Conservation (phyloP, 768 basidiomycete genomes). For the Russula ochroleuca region DNA sequence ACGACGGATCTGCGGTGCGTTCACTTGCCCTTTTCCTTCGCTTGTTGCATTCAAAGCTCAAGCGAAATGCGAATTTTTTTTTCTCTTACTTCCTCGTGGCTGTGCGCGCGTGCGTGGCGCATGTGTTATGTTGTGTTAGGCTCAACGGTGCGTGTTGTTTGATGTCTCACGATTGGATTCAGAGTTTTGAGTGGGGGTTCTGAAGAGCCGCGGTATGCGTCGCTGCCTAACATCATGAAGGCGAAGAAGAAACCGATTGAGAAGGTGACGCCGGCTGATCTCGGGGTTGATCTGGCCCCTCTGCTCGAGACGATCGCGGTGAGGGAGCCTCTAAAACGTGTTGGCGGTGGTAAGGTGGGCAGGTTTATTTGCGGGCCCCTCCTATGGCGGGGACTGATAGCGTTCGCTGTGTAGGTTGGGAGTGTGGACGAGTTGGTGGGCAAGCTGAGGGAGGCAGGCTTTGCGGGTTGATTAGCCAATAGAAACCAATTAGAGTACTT, state of each 20-base stretch:
- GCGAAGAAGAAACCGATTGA: slow-evolving; percentile 99
- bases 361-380: not conserved
- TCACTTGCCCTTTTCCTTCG: not conserved
- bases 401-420: slow-evolving; percentile 47
- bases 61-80: not conserved
- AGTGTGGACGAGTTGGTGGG: slow-evolving; percentile 85
- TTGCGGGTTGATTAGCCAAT: not conserved
- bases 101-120: not conserved
- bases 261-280: slow-evolving; percentile 71
- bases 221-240: slow-evolving; percentile 97
- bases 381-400: not conserved
- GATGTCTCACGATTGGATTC: not conserved
- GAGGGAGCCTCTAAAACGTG: slow-evolving; percentile 81
- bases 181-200: not conserved
- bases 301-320: slow-evolving; percentile 84
- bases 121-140: slow-evolving; percentile 36
- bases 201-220: slow-evolving; percentile 87
- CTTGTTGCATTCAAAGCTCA: not conserved
- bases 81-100: not conserved
- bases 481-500: not conserved
- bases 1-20: slow-evolving; percentile 90
- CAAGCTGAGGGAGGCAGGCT: slow-evolving; percentile 85
- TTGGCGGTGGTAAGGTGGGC: slow-evolving; percentile 83
- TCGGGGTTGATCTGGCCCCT: slow-evolving; percentile 80
- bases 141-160: slow-evolving; percentile 56